Evolutionary conservation across 306 rosid species (phyloP).

Genomic region (Cucurbita maxima): DNA sequence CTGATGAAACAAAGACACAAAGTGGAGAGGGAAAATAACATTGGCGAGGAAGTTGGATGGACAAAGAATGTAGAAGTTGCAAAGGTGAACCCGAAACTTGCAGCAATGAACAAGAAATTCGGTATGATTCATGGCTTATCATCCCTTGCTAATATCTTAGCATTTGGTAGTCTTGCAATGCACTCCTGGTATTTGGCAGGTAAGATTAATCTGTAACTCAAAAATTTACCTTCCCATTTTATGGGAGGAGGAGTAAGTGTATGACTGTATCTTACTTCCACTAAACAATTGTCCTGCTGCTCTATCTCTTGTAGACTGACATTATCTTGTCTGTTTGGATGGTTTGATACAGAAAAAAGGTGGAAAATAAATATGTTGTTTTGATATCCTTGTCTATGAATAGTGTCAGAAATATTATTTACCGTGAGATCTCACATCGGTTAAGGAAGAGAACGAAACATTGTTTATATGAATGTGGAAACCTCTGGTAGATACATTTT

Average conservation of each 20-base stretch:
- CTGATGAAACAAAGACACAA: conserved; percentile 96
- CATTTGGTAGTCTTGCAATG: conserved; percentile 87
- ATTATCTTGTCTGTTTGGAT: neutral
- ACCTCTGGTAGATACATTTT: no score
- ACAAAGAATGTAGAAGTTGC: conserved; percentile 87
- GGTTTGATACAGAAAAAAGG: neutral
- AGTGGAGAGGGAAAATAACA: conserved; percentile 67
- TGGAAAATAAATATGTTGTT: neutral
- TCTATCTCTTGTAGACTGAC: neutral
- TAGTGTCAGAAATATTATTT: neutral
- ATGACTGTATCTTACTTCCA: neutral
- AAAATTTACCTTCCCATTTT: conserved; percentile 4
- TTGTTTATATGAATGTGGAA: no score
- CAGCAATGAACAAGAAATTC: conserved; percentile 91
- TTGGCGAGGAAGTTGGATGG: conserved; percentile 93
- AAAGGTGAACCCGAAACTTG: conserved; percentile 70
- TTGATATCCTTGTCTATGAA: neutral
- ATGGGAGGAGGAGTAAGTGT: neutral
- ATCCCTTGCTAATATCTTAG: conserved; percentile 83
- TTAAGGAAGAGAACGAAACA: no score
- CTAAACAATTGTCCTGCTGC: neutral
- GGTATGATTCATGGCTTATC: conserved; percentile 98
- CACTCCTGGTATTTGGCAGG: conserved; percentile 98
- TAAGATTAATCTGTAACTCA: conserved; percentile 52
- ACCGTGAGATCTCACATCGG: neutral